Evolutionary conservation across 768 basidiomycete genomes (phyloP).

Genomic region (Tulasnella sp.): DNA sequence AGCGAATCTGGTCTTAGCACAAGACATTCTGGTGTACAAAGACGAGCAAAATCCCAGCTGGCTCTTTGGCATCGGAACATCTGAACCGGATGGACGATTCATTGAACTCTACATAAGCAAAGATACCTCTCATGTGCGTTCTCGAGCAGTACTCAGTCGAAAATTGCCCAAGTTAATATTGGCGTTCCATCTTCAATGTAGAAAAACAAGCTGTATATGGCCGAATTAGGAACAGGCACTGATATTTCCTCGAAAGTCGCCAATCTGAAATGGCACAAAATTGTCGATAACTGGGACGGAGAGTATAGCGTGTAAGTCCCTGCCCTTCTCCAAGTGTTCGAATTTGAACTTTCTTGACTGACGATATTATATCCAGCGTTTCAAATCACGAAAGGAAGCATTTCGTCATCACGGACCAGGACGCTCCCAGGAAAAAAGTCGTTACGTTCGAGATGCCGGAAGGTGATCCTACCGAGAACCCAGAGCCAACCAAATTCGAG

Average conservation of each 20-base stretch:
- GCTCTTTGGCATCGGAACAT: conserved; percentile 55
- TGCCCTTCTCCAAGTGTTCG: background rate
- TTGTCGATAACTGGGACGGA: conserved; percentile 64
- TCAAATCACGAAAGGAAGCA: conserved; percentile 60
- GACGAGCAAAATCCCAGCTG: conserved; percentile 61
- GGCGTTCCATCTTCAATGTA: conserved; percentile 33
- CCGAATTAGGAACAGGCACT: conserved; percentile 55
- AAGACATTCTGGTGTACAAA: conserved; percentile 63
- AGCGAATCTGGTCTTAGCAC: conserved; percentile 42
- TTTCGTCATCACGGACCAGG: conserved; percentile 60
- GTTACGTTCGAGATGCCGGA: conserved; percentile 56
- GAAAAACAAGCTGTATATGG: conserved; percentile 74
- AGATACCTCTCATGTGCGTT: conserved; percentile 50
- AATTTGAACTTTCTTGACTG: background rate
- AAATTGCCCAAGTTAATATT: background rate
- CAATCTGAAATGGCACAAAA: conserved; percentile 67
- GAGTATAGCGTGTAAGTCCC: conserved; percentile 57
- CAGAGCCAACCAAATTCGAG: conserved; percentile 36
- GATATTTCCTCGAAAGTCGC: conserved; percentile 42
- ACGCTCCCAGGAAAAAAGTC: conserved; percentile 63
- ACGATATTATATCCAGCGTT: conserved; percentile 43
- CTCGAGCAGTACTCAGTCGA: too few species aligned
- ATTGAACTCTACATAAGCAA: conserved; percentile 50
- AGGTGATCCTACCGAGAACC: background rate
- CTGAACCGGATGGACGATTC: conserved; percentile 63